Evolutionary conservation across 257 asterid genomes (phyloP).

Genomic region (Gynochthodes officinalis): DNA sequence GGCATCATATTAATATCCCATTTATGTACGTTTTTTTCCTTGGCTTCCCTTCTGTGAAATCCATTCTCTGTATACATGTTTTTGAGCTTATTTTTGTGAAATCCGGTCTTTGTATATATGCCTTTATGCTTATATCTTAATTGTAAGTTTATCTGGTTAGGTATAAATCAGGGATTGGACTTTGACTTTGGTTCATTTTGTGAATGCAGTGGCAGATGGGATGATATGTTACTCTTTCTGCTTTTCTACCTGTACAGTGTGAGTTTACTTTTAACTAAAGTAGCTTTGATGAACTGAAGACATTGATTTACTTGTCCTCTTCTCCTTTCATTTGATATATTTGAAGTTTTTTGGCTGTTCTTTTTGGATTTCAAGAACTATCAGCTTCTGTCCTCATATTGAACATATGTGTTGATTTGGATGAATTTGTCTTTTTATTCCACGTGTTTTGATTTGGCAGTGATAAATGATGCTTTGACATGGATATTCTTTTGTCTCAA

Average conservation of each 20-base stretch:
- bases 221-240: constrained; percentile 35
- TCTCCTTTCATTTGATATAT: not conserved
- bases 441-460: not conserved
- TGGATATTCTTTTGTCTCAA: not conserved
- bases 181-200: constrained; percentile 19
- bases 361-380: not conserved
- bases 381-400: not conserved
- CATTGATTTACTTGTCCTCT: not conserved
- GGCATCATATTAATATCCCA: not conserved
- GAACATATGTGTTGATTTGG: not conserved
- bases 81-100: not conserved
- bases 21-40: no score
- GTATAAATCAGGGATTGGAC: not conserved
- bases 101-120: not conserved
- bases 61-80: not conserved
- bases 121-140: not conserved
- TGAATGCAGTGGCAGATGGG: constrained; percentile 94
- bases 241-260: constrained; percentile 26
- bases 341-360: not conserved
- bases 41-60: no score
- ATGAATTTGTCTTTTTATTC: not conserved
- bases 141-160: not conserved
- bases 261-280: constrained; percentile 24
- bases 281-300: constrained; percentile 5
- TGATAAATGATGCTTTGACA: not conserved